Evolutionary conservation across 441 rosid species (phyloP), one percentile per base, ranked within the genome.

Genomic region (Mallotus repandus): DNA sequence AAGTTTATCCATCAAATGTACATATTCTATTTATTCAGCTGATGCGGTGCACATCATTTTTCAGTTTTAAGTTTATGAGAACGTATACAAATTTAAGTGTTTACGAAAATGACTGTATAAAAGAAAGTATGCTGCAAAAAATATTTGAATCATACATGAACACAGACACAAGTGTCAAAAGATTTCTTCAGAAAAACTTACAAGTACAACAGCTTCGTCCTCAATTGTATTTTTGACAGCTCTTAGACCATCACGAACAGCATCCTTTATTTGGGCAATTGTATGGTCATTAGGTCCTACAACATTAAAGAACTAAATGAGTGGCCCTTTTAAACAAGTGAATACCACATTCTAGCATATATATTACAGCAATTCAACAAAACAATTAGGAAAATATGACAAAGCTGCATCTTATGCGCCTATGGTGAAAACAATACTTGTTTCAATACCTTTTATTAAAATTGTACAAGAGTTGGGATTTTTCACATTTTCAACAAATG

Each of bases 201-300:
- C 99, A 78, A 96, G 84, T 56, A 96, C 87, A 55, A 91, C 88
- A 22, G 93, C 89, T 82, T 96, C 97, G 82, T 96, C 97, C 84
- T 96, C 99, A 64, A 93, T 75, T 16, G 98, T 90, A 78, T 96
- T 96, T 84, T 96, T 96, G 6, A 96, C 98, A 57, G 98, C 88
- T 81, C 97, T 86, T 68, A 96, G 79, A 54, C 99, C 98, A 86
- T 96, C 97, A 46, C 97, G 97, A 48, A 90, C 91, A 74, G 97
- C 97, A 77, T 94, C 98, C 85, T 94, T 94, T 65, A 94, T 95
- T 90, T 95, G 97, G 56, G 98, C 97, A 84, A 93, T 93, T 61
- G 98, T 93, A 75, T 95, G 98, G 79, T 93, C 99, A 72, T 91
- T 96, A 60, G 98, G 99, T 71, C 99, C 99, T 93, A 79, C 46